Evolutionary conservation across 1,284 basidiomycete genomes (phyloP).

Genomic region (Athelia psychrophila): DNA sequence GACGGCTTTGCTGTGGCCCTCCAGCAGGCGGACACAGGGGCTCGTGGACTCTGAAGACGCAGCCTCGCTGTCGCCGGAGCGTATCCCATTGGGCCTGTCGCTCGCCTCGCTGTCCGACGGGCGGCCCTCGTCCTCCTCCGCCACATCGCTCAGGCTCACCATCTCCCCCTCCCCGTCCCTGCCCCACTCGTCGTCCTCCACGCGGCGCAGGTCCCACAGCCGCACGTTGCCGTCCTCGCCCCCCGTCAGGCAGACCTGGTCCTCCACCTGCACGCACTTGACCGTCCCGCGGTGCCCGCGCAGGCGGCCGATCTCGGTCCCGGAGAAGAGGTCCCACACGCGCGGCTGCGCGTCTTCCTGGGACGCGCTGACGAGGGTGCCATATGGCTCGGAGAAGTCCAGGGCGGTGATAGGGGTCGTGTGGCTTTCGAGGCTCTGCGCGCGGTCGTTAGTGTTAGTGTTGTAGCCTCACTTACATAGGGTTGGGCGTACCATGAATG

Average conservation of each 20-base stretch:
- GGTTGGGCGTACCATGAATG: conserved; percentile 81
- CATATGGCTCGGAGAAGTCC: conserved; percentile 97
- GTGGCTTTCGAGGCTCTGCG: conserved; percentile 80
- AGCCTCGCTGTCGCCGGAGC: conserved; percentile 27
- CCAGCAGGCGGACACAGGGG: conserved; percentile 75
- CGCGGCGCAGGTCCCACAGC: conserved; percentile 84
- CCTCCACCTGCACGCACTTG: conserved; percentile 93
- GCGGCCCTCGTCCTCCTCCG: conserved; percentile 54
- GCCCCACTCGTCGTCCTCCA: conserved; percentile 75
- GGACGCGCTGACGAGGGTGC: conserved; percentile 86
- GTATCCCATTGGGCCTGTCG: conserved; percentile 33
- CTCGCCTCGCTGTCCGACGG: conserved; percentile 27
- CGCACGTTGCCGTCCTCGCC: conserved; percentile 83
- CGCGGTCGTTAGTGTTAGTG: conserved; percentile 2
- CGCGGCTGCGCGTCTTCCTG: conserved; percentile 76
- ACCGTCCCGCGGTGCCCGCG: conserved; percentile 79
- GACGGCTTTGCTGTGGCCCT: conserved; percentile 92
- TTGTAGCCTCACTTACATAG: conserved; percentile 3
- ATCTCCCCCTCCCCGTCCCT: conserved; percentile 49
- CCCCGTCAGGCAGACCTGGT: conserved; percentile 88
- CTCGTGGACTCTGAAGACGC: conserved; percentile 32
- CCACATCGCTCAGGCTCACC: conserved; percentile 57
- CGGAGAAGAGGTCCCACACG: conserved; percentile 87
- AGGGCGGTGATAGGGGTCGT: conserved; percentile 82
- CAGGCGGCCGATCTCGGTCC: conserved; percentile 78